Conservation (phyloP, 2,329 filamentous ascomycete genomes). For the Ophiocordyceps camponoti-leonardi region DNA sequence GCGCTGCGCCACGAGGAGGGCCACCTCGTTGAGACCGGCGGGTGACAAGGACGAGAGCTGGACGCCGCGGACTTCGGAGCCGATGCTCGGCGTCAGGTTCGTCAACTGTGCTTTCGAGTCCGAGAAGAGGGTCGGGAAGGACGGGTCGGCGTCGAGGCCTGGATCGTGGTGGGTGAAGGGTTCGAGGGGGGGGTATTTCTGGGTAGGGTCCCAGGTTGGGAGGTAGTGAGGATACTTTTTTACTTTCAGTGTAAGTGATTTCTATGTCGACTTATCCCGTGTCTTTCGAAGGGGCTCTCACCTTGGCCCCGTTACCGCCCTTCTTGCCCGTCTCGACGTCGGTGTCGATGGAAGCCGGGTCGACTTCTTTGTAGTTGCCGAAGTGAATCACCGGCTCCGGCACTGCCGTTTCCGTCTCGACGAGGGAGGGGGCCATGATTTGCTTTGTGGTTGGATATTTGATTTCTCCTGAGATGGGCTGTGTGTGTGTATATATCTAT, state of each 20-base stretch:
- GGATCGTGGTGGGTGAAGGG: conserved; percentile 60
- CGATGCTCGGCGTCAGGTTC: conserved; percentile 56
- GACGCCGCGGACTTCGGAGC: conserved; percentile 52
- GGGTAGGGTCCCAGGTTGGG: conserved; percentile 49
- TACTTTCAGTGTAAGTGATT: too few relatives aligned
- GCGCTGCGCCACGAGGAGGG: conserved; percentile 56
- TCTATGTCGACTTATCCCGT: too few relatives aligned
- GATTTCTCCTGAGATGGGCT: too few relatives aligned
- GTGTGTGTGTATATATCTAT: too few relatives aligned
- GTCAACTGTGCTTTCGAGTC: conserved; percentile 21
- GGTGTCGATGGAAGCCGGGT: conserved; percentile 8
- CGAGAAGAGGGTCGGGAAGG: conserved; percentile 50
- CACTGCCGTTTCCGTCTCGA: conserved; percentile 3
- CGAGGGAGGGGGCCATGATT: conserved; percentile 9
- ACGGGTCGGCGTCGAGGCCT: conserved; percentile 55
- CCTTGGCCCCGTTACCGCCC: conserved; percentile 11
- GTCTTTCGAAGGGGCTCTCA: too few relatives aligned
- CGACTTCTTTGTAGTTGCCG: conserved; percentile 15
- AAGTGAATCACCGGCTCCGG: conserved; percentile 9
- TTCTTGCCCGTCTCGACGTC: conserved; percentile 12
- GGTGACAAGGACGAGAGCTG: conserved; percentile 52
- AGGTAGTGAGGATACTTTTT: conserved; percentile 59
- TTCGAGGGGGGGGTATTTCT: conserved; percentile 47
- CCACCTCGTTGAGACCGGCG: conserved; percentile 60
- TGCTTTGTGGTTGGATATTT: too few relatives aligned